Evolutionary conservation across 495 filamentous ascomycete genomes (phyloP).

Genomic region (Penicillium dipodomyicola): DNA sequence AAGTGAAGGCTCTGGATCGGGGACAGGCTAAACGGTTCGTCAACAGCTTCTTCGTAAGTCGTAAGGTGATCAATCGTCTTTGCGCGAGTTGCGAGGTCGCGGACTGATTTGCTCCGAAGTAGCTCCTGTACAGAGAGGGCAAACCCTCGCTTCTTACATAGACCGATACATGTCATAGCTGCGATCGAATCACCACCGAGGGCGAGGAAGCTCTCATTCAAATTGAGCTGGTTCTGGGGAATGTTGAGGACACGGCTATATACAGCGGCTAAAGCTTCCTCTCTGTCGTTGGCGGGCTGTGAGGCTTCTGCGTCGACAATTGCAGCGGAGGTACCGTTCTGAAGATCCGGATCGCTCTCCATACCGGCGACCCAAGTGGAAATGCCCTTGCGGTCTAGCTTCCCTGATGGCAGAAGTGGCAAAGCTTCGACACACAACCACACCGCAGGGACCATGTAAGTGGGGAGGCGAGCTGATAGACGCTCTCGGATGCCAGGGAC

Average conservation of each 20-base stretch:
- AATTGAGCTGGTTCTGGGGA: slow-evolving; percentile 41
- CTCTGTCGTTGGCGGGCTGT: slow-evolving; percentile 32
- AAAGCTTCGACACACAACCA: slow-evolving; percentile 51
- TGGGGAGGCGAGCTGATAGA: slow-evolving; percentile 36
- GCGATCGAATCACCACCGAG: slow-evolving; percentile 69
- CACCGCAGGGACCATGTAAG: slow-evolving; percentile 56
- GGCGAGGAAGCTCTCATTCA: slow-evolving; percentile 59
- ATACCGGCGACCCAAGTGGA: slow-evolving; percentile 36
- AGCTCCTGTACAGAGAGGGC: slow-evolving; percentile 55
- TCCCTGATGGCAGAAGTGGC: slow-evolving; percentile 52
- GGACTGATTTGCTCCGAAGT: slow-evolving; percentile 47
- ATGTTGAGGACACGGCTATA: slow-evolving; percentile 56
- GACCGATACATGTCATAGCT: slow-evolving; percentile 62
- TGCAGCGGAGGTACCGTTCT: neutral
- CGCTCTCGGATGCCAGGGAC: slow-evolving; percentile 34
- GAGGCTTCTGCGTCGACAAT: slow-evolving; percentile 11
- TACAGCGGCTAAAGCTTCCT: slow-evolving; percentile 40
- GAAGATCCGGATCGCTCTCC: slow-evolving; percentile 30
- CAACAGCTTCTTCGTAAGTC: slow-evolving; percentile 39
- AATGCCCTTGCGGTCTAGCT: slow-evolving; percentile 50
- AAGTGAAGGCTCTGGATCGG: slow-evolving; percentile 75
- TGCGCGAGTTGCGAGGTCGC: slow-evolving; percentile 38
- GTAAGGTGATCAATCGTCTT: slow-evolving; percentile 30
- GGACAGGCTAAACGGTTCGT: slow-evolving; percentile 59
- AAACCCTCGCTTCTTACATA: slow-evolving; percentile 50